Evolutionary conservation across 2,329 filamentous ascomycete genomes (phyloP), one percentile per base, ranked within the genome.

Genomic region (Pseudocercospora fuligena): DNA sequence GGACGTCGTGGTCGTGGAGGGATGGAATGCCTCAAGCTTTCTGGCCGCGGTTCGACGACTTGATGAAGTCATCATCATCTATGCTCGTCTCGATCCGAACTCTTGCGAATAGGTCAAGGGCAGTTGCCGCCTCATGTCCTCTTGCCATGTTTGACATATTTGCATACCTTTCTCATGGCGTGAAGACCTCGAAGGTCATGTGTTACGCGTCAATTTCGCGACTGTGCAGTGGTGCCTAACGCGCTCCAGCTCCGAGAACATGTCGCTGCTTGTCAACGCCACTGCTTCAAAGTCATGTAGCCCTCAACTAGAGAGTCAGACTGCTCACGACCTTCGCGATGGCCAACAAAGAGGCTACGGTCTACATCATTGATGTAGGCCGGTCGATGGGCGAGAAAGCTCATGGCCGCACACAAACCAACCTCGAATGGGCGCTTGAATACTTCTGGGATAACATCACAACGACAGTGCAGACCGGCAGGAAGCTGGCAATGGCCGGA

Each of bases 391-490:
- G 85, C 65, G 84, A 91, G 76, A 86, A 84, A 73, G 87, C 88
- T 73, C 85, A 88, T 80, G 92, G 90, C 27, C 89, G 95, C 71
- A 77, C 83, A 21, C 87, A 94, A 77, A 90, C 90, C 2, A 91
- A 98, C 77, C 86, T 99, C 19, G 92, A 97, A 67, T 99, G 90
- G 88, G 88, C 89, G 57, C 89, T 98, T 88, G 88, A 88, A 69
- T 99, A 97, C 80, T 87, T 98, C 59, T 99, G 94, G 94, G 94
- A 98, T 83, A 95, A 92, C 77, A 91, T 96, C 71, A 90, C 90
- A 5, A 88, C 87, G 7, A 92, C 89, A 3, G 90, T 88, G 43
- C 83, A 84, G 31, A 89, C 85, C n/a, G 89, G 88, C 29, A 87
- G 92, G 59, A 94, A 93, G 78, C 93, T 90, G 0, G 87, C 88